Evolutionary conservation across 441 rosid genomes (phyloP).

Genomic region (Isatis lusitanica): DNA sequence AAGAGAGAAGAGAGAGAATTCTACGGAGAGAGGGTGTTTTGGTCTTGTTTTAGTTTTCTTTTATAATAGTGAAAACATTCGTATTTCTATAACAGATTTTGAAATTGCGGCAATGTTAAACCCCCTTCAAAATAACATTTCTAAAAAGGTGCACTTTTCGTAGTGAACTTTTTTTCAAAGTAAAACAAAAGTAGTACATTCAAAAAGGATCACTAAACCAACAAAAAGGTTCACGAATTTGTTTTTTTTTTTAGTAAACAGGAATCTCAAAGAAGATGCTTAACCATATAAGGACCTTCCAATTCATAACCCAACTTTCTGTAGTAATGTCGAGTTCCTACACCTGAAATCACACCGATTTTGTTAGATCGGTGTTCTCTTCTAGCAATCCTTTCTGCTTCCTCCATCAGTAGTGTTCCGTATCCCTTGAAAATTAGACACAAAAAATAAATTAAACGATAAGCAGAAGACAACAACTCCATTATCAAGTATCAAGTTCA

Average conservation of each 20-base stretch:
- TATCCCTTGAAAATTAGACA: slow-evolving; percentile 61
- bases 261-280: slow-evolving; percentile 52
- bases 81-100: too few species aligned
- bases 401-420: slow-evolving; percentile 98
- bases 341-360: slow-evolving; percentile 92
- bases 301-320: slow-evolving; percentile 93
- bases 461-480: background rate
- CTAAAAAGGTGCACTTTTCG: background rate
- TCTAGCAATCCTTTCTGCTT: slow-evolving; percentile 79
- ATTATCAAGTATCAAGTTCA: background rate
- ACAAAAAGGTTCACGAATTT: background rate
- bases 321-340: slow-evolving; percentile 95
- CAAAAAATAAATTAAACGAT: background rate
- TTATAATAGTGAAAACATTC: too few species aligned
- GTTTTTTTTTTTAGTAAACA: background rate
- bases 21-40: too few species aligned
- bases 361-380: slow-evolving; percentile 84
- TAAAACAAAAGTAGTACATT: background rate
- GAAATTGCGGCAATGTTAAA: too few species aligned
- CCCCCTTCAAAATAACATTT: too few species aligned
- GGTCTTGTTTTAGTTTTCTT: too few species aligned
- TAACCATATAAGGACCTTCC: slow-evolving; percentile 98
- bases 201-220: background rate
- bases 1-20: too few species aligned
- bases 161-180: background rate